Percentiles rank a stretch among this genome's conserved stretches.
Conservation (phyloP, 805 yeast species). For the Kodamaea nitidulidarum region DNA sequence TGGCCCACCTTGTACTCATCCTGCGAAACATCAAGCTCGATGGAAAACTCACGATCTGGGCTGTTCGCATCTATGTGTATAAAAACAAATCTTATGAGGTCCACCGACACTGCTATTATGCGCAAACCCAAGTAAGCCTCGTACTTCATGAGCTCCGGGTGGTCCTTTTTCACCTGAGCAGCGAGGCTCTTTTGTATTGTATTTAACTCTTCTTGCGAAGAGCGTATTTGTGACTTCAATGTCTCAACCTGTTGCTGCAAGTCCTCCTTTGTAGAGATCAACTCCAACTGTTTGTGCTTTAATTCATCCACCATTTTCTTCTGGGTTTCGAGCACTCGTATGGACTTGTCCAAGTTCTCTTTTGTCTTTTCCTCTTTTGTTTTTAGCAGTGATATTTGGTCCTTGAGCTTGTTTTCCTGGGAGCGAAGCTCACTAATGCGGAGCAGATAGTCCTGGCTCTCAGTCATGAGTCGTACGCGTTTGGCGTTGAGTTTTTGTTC, state of each 20-base stretch:
- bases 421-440: slow-evolving; percentile 27
- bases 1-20: slow-evolving; percentile 35
- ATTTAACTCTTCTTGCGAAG: slow-evolving; percentile 27
- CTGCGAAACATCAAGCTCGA: slow-evolving; percentile 45
- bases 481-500: slow-evolving; percentile 31
- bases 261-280: slow-evolving; percentile 24
- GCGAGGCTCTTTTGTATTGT: slow-evolving; percentile 32
- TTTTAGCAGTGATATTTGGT: slow-evolving; percentile 27
- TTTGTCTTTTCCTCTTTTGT: slow-evolving; percentile 24
- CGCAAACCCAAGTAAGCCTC: slow-evolving; percentile 53
- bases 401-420: slow-evolving; percentile 27
- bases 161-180: slow-evolving; percentile 44
- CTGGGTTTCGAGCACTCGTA: slow-evolving; percentile 25
- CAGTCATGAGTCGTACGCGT: slow-evolving; percentile 27
- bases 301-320: slow-evolving; percentile 34
- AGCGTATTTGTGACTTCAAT: slow-evolving; percentile 25
- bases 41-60: slow-evolving; percentile 36
- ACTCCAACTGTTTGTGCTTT: slow-evolving; percentile 28
- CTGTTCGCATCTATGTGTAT: slow-evolving; percentile 44
- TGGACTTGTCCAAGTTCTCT: slow-evolving; percentile 22
- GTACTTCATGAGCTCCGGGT: slow-evolving; percentile 49
- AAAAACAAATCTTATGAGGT: slow-evolving; percentile 47
- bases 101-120: slow-evolving; percentile 48
- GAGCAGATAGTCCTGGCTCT: slow-evolving; percentile 31
- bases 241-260: slow-evolving; percentile 29